phyloP scores from a whole-genome alignment of 2,329 filamentous ascomycete genomes.

The Botrytis fabae region DNA sequence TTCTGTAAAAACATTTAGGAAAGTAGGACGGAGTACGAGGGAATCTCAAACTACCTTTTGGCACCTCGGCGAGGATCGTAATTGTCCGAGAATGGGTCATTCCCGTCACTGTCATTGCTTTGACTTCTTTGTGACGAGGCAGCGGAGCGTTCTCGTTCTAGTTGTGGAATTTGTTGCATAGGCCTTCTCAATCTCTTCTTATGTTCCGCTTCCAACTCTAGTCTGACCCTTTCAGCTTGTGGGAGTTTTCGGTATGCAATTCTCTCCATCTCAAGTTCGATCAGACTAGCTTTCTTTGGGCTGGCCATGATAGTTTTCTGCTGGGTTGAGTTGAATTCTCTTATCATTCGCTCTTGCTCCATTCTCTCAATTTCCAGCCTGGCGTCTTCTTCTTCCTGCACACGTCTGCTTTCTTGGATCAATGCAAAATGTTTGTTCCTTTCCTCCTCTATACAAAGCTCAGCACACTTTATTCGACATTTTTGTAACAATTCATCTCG shows the following conservation, averaged over 20 bases:
- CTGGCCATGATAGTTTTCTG: not conserved
- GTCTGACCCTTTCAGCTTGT: not conserved
- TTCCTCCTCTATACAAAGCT: not conserved
- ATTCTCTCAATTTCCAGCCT: not conserved
- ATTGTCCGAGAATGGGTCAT: not conserved
- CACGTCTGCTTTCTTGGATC: not conserved
- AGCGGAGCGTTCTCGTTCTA: slow-evolving; percentile 26
- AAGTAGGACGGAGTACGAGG: not conserved
- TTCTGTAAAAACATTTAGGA: slow-evolving; percentile 15
- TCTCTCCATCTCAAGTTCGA: not conserved
- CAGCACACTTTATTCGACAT: not conserved
- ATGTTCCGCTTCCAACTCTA: not conserved
- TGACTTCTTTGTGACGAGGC: not conserved
- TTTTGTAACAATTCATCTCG: not conserved
- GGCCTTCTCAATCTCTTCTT: slow-evolving; percentile 21
- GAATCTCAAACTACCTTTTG: slow-evolving; percentile 24
- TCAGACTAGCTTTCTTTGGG: not conserved
- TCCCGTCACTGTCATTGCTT: slow-evolving; percentile 23
- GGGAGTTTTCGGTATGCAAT: not conserved
- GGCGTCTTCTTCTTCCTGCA: not conserved
- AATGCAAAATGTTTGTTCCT: not conserved
- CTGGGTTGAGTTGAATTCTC: not conserved
- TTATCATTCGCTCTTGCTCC: not conserved
- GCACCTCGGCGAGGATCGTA: not conserved
- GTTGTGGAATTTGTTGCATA: slow-evolving; percentile 23